Base-by-base conservation (phyloP, 345 rosid genomes). In the Durio zibethinus region DNA sequence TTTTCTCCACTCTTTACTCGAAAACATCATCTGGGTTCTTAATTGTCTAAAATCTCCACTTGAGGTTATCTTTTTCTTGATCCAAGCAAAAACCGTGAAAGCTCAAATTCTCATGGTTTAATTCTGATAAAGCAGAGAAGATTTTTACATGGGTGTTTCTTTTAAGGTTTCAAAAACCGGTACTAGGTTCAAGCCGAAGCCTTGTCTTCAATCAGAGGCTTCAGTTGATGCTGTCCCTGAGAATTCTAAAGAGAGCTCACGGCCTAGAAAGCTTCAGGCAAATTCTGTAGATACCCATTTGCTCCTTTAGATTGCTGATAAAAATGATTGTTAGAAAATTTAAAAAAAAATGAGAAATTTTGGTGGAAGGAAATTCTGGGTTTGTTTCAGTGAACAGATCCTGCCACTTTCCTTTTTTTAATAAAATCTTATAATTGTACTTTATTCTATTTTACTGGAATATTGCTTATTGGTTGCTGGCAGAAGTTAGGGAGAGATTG, bases 151-250 rank as follows among this genome's bases (percentile, higher is more conserved):
- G 97, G 97, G 91, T 77, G 82, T 93, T 76, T 89, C 93, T 10
- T 93, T 93, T 77, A 93, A 86, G 88, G 85, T 93, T 63, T 89
- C 93, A 1, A 93, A 88, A 78, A 79, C 77, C 20, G 94, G 97
- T 50, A 81, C 79, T 72, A 89, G 91, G 83, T 93, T 86, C 82
- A 84, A 77, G 42, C 88, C 94, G 1, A 91, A 80, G 82, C 81
- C 87, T 64, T 56, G 82, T 73, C 62, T 85, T 80, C 85, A 77
- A 63, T 74, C 85, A 4, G 84, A 74, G 72, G 75, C 76, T 81
- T 84, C 82, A 47, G 52, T 25, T 7, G 84, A 81, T 69, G 90
- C 82, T 31, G 86, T 72, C 36, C 83, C 86, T 0, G 83, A 84
- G 33, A 78, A 83, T 68, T 76, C 85, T 62, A 77, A 85, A 81